Conservation (phyloP, 2,329 filamentous ascomycete species). For the Cryphonectria naterciae region DNA sequence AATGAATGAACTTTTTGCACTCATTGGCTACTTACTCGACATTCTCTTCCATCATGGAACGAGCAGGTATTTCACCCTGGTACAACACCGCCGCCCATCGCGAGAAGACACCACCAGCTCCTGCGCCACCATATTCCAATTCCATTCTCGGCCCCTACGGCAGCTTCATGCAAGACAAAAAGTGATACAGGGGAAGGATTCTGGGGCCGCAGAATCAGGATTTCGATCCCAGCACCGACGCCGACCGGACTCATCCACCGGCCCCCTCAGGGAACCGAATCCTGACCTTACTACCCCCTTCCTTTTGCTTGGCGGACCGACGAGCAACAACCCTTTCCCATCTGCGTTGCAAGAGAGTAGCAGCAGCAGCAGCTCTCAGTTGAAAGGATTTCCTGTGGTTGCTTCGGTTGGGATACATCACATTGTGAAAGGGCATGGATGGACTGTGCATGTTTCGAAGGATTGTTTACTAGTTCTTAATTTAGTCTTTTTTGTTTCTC, state of each 20-base stretch:
- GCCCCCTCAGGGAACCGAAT: too few species aligned
- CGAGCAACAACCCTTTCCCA: constrained; percentile 5
- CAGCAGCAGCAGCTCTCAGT: neutral
- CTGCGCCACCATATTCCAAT: neutral
- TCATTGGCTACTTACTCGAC: neutral
- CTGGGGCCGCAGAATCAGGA: neutral
- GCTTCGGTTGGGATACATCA: neutral
- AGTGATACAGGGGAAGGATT: neutral
- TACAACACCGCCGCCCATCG: neutral
- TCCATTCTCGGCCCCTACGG: neutral
- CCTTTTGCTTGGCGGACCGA: too few species aligned
- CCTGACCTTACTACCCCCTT: neutral
- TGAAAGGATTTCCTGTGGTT: neutral
- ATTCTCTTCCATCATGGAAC: neutral
- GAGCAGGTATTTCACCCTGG: neutral
- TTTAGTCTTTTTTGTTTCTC: neutral
- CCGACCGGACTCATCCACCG: neutral
- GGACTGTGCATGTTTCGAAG: neutral
- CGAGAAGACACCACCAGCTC: neutral
- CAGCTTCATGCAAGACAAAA: neutral
- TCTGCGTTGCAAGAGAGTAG: neutral
- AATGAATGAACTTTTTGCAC: neutral
- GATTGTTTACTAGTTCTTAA: neutral
- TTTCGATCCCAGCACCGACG: neutral
- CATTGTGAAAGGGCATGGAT: too few species aligned